These are phyloP conservation scores for Zalaria obscura DNA, from an alignment of 2,329 filamentous ascomycete genomes.

Conservation along the genomic window DNA sequence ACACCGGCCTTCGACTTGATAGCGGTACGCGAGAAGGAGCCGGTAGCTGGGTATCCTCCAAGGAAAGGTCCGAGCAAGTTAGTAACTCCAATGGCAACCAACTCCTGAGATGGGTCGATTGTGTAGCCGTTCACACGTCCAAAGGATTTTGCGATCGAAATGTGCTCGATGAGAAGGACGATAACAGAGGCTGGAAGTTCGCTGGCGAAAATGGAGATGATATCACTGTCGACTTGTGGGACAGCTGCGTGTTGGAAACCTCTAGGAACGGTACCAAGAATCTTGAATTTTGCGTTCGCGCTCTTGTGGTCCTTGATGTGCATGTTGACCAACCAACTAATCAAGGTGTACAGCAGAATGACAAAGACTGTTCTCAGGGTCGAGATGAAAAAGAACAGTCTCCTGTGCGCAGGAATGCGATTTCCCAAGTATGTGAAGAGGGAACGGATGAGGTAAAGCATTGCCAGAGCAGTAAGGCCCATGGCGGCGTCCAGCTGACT, in stretches of 20 bases:
- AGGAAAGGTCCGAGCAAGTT: slow-evolving; percentile 87
- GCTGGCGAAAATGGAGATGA: slow-evolving; percentile 54
- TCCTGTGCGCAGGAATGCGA: slow-evolving; percentile 54
- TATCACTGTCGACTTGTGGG: slow-evolving; percentile 49
- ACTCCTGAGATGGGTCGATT: slow-evolving; percentile 89
- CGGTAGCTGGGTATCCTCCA: slow-evolving; percentile 82
- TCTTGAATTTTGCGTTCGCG: slow-evolving; percentile 46
- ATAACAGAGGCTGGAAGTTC: slow-evolving; percentile 79
- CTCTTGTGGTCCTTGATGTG: slow-evolving; percentile 27
- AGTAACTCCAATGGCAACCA: slow-evolving; percentile 83
- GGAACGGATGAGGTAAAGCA: slow-evolving; percentile 64
- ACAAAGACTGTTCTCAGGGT: slow-evolving; percentile 85
- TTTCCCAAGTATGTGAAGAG: slow-evolving; percentile 52
- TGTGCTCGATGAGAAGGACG: slow-evolving; percentile 92
- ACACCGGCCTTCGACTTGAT: slow-evolving; percentile 97
- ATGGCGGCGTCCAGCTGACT: slow-evolving; percentile 70
- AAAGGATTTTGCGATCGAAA: slow-evolving; percentile 94
- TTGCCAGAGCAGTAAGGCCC: slow-evolving; percentile 64
- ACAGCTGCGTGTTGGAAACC: slow-evolving; percentile 71
- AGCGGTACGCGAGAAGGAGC: slow-evolving; percentile 89
- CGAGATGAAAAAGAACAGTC: slow-evolving; percentile 76
- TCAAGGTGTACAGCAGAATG: slow-evolving; percentile 80
- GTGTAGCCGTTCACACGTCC: slow-evolving; percentile 91
- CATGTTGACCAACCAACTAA: slow-evolving; percentile 75
- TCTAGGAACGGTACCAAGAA: slow-evolving; percentile 65